phyloP scores from a whole-genome alignment of 208 protist species.

The Vickermania spadyakhi region DNA sequence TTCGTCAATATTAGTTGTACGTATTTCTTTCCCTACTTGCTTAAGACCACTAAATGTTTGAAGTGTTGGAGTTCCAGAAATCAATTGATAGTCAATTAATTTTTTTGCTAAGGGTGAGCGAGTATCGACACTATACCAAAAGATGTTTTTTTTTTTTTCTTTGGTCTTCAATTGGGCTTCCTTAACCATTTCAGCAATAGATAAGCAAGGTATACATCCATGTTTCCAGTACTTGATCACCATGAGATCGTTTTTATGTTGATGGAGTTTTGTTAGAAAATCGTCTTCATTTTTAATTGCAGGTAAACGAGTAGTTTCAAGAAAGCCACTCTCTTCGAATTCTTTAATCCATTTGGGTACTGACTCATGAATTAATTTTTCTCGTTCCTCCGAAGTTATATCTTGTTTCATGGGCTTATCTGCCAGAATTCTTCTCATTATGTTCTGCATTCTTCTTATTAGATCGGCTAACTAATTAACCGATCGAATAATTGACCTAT shows the following conservation, averaged over 20 bases:
- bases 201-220: conserved; percentile 86
- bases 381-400: conserved; percentile 64
- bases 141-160: conserved; percentile 39
- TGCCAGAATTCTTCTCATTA: conserved; percentile 83
- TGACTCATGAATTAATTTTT: conserved; percentile 77
- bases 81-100: conserved; percentile 81
- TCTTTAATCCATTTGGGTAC: conserved; percentile 83
- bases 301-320: conserved; percentile 80
- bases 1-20: conserved; percentile 69
- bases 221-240: conserved; percentile 92
- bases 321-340: conserved; percentile 84
- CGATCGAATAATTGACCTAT: too few relatives aligned
- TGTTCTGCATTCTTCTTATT: conserved; percentile 44
- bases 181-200: conserved; percentile 91
- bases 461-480: background rate
- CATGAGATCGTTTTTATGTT: conserved; percentile 85
- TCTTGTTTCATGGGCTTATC: conserved; percentile 67
- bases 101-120: conserved; percentile 46
- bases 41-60: conserved; percentile 78
- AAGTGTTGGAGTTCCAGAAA: conserved; percentile 83
- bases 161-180: conserved; percentile 43
- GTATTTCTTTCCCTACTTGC: conserved; percentile 84
- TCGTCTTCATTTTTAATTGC: conserved; percentile 80
- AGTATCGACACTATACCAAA: conserved; percentile 88
- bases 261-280: conserved; percentile 69